These are phyloP conservation scores for Zasmidium citrigriseum DNA, from an alignment of 2,329 filamentous ascomycete species.

Conservation along the genomic window DNA sequence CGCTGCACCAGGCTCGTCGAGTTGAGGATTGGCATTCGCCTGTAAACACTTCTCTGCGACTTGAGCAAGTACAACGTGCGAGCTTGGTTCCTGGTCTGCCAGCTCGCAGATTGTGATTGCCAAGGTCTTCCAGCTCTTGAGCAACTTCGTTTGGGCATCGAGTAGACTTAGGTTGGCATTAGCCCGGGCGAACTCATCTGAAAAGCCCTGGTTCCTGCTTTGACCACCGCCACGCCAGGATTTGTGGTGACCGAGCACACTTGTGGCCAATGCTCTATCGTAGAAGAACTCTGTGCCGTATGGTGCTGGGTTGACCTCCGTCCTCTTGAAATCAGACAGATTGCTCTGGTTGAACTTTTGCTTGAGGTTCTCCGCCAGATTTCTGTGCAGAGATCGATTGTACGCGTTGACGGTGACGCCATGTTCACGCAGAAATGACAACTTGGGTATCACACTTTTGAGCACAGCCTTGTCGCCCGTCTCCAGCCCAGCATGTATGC, in stretches of 20 bases:
- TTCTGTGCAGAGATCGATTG: slow-evolving; percentile 82
- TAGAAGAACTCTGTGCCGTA: slow-evolving; percentile 84
- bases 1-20: slow-evolving; percentile 79
- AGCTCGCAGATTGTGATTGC: slow-evolving; percentile 77
- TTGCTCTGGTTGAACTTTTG: slow-evolving; percentile 72
- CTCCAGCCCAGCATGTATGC: slow-evolving; percentile 82
- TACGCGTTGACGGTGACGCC: slow-evolving; percentile 79
- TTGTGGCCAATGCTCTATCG: slow-evolving; percentile 71
- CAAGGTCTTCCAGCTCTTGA: slow-evolving; percentile 87
- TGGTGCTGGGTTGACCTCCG: slow-evolving; percentile 48
- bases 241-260: slow-evolving; percentile 73
- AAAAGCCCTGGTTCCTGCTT: slow-evolving; percentile 67
- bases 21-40: slow-evolving; percentile 71
- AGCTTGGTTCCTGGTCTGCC: slow-evolving; percentile 52
- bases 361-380: slow-evolving; percentile 82
- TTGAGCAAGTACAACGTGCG: slow-evolving; percentile 70
- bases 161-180: slow-evolving; percentile 91
- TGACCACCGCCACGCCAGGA: slow-evolving; percentile 66
- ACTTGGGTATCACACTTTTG: slow-evolving; percentile 69
- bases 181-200: slow-evolving; percentile 78
- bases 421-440: slow-evolving; percentile 78
- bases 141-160: slow-evolving; percentile 83
- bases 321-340: slow-evolving; percentile 79
- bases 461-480: slow-evolving; percentile 68
- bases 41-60: slow-evolving; percentile 76